Evolutionary conservation across 495 filamentous ascomycete genomes (phyloP).

Genomic region (Articulospora tetracladia): DNA sequence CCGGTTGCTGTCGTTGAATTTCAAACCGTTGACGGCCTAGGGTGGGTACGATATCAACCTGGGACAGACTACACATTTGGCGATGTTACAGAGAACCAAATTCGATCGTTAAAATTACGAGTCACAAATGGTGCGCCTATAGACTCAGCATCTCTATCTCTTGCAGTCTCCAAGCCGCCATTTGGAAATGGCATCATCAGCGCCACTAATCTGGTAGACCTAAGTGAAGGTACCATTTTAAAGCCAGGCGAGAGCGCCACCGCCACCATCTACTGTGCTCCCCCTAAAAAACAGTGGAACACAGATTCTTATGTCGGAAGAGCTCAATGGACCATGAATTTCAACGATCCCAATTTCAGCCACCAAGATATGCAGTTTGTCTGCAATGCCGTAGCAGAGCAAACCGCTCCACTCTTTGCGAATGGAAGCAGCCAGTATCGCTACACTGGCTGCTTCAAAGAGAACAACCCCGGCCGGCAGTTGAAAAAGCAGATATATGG

Average conservation of each 20-base stretch:
- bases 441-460: slow-evolving; percentile 38
- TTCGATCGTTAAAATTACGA: slow-evolving; percentile 33
- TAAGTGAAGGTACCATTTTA: slow-evolving; percentile 44
- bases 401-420: slow-evolving; percentile 31
- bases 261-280: slow-evolving; percentile 40
- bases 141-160: slow-evolving; percentile 32
- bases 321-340: slow-evolving; percentile 43
- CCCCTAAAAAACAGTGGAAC: slow-evolving; percentile 43
- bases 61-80: slow-evolving; percentile 39
- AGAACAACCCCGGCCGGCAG: slow-evolving; percentile 37
- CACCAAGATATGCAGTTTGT: slow-evolving; percentile 34
- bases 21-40: slow-evolving; percentile 37
- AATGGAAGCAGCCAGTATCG: slow-evolving; percentile 32
- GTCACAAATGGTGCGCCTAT: slow-evolving; percentile 38
- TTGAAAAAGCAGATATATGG: slow-evolving; percentile 32
- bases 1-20: slow-evolving; percentile 44
- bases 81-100: slow-evolving; percentile 35
- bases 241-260: slow-evolving; percentile 35
- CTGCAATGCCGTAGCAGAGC: slow-evolving; percentile 35
- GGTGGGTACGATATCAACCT: slow-evolving; percentile 38
- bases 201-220: slow-evolving; percentile 39
- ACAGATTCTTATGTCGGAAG: slow-evolving; percentile 33
- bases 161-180: slow-evolving; percentile 49
- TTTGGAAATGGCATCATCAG: slow-evolving; percentile 37
- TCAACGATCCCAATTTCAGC: slow-evolving; percentile 36